Evolutionary conservation across 306 rosid species (phyloP).

Genomic region (Inga leiocalycina): DNA sequence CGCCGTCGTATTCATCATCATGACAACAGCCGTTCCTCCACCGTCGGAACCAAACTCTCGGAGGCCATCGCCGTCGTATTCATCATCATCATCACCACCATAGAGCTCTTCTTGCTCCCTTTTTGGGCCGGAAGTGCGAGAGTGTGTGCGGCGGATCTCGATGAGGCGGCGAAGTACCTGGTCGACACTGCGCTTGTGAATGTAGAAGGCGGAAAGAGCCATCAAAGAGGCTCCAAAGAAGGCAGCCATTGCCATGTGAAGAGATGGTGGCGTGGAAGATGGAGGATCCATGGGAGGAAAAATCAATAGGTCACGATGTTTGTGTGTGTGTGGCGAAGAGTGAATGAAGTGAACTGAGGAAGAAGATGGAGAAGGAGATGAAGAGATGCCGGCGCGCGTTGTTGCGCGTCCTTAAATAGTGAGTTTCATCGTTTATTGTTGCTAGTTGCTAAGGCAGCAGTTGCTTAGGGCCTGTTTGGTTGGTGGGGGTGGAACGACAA

Average conservation of each 20-base stretch:
- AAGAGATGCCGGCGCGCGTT: background rate
- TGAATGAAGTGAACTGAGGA: background rate
- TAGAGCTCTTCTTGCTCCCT: background rate
- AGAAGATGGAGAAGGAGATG: background rate
- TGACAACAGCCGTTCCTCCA: constrained; percentile 26
- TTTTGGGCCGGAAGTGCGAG: background rate
- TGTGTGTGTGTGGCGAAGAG: background rate
- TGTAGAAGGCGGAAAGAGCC: constrained; percentile 84
- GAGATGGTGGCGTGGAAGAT: constrained; percentile 44
- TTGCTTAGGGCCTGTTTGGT: background rate
- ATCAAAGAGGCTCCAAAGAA: constrained; percentile 74
- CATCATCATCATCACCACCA: background rate
- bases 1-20: too few species aligned
- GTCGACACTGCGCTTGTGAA: constrained; percentile 82
- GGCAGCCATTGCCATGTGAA: constrained; percentile 79
- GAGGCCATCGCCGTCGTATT: constrained; percentile 27
- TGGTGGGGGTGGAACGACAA: too few species aligned
- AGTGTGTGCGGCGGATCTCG: constrained; percentile 56
- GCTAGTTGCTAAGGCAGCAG: background rate
- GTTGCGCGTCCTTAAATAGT: background rate
- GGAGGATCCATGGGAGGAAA: constrained; percentile 41
- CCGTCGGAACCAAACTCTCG: constrained; percentile 36
- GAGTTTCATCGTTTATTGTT: background rate
- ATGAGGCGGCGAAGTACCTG: constrained; percentile 67
- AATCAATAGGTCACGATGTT: background rate